Evolutionary conservation across 140 eudicot species (phyloP).

Genomic region (Stevia rebaudiana): DNA sequence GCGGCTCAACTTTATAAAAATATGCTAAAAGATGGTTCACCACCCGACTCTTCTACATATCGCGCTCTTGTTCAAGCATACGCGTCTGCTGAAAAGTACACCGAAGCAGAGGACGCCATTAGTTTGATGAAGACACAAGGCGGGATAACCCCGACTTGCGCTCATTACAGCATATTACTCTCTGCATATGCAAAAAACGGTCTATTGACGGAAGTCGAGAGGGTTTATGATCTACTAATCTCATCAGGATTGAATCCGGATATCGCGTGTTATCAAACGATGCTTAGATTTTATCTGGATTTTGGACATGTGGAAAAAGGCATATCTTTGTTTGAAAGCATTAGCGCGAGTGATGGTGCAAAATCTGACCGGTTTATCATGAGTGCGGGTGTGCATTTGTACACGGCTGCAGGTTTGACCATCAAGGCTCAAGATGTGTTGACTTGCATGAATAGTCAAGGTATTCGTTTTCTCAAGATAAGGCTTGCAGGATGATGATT

Average conservation of each 20-base stretch:
- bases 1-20: conserved; percentile 46
- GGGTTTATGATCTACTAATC: conserved; percentile 39
- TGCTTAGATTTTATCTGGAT: conserved; percentile 69
- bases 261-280: conserved; percentile 40
- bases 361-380: conserved; percentile 53
- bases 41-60: conserved; percentile 68
- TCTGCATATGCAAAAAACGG: conserved; percentile 46
- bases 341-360: conserved; percentile 14
- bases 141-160: conserved; percentile 47
- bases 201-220: conserved; percentile 45
- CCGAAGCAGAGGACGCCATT: conserved; percentile 59
- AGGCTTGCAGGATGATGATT: conserved; percentile 17
- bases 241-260: conserved; percentile 49
- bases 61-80: conserved; percentile 65
- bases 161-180: conserved; percentile 59
- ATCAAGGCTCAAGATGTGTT: conserved; percentile 39
- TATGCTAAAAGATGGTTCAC: conserved; percentile 45
- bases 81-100: conserved; percentile 30
- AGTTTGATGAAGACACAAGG: conserved; percentile 54
- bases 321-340: conserved; percentile 50
- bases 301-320: conserved; percentile 63
- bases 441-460: conserved; percentile 40
- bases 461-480: conserved; percentile 39
- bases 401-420: conserved; percentile 43
- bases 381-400: conserved; percentile 80